These are phyloP conservation scores for Ustilaginoidea virens DNA, from an alignment of 2,329 filamentous ascomycete species.

Conservation along the genomic window DNA sequence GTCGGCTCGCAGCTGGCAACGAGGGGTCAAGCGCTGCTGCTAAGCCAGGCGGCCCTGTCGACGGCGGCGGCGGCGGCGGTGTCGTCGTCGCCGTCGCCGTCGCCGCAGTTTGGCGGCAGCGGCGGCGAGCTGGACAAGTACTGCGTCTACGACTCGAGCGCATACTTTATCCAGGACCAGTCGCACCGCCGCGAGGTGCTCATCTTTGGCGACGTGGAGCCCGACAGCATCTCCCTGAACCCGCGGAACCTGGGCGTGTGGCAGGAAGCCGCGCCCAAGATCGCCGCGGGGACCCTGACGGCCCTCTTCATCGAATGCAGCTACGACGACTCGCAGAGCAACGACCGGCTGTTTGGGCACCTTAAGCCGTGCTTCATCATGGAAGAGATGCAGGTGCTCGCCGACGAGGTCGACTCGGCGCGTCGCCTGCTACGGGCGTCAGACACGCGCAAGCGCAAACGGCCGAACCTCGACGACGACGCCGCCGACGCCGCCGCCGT, in stretches of 20 bases:
- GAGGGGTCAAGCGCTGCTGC: constrained; percentile 13
- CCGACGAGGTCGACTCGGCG: constrained; percentile 48
- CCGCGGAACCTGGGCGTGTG: constrained; percentile 75
- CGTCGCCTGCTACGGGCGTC: constrained; percentile 21
- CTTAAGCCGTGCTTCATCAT: constrained; percentile 71
- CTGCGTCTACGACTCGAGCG: constrained; percentile 76
- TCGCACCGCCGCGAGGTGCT: constrained; percentile 61
- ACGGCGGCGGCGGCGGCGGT: too few relatives aligned
- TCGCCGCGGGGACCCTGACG: constrained; percentile 53
- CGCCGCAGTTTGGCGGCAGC: constrained; percentile 9
- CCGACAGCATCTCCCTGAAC: constrained; percentile 67
- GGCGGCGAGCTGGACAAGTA: constrained; percentile 29
- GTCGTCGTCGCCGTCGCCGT: constrained; percentile 10
- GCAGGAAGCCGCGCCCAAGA: constrained; percentile 76
- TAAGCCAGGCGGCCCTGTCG: constrained; percentile 15
- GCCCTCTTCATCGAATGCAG: constrained; percentile 95
- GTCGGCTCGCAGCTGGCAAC: constrained; percentile 2
- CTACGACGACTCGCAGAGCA: constrained; percentile 66
- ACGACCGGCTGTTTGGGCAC: constrained; percentile 75
- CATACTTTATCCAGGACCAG: constrained; percentile 79
- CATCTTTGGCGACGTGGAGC: constrained; percentile 92
- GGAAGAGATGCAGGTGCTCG: constrained; percentile 60
- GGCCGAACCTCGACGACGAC: constrained; percentile 9
- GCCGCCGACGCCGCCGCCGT: constrained; percentile 19
- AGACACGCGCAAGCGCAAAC: too few relatives aligned